phyloP scores from a whole-genome alignment of 2,329 filamentous ascomycete species.

The Leptographium flavum region DNA sequence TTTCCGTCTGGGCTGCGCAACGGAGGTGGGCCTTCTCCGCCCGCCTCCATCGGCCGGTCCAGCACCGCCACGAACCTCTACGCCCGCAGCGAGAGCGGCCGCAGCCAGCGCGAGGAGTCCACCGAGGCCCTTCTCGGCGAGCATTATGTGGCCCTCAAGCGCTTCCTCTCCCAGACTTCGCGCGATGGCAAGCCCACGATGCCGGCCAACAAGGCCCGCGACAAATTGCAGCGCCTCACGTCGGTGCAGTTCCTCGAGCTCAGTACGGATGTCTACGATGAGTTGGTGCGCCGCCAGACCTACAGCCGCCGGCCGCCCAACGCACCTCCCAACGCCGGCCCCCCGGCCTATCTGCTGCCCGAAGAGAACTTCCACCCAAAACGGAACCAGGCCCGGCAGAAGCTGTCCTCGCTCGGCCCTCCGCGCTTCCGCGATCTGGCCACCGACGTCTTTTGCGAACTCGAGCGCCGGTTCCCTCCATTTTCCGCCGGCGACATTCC shows the following conservation, averaged over 20 bases:
- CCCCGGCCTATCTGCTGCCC: slow-evolving; percentile 67
- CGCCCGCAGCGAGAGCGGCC: slow-evolving; percentile 50
- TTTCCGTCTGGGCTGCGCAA: slow-evolving; percentile 42
- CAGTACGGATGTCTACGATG: slow-evolving; percentile 94
- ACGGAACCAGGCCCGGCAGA: slow-evolving; percentile 92
- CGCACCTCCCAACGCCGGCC: slow-evolving; percentile 31
- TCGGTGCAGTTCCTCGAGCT: slow-evolving; percentile 92
- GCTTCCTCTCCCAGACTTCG: slow-evolving; percentile 55
- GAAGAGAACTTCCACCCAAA: slow-evolving; percentile 89
- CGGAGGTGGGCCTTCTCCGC: slow-evolving; percentile 61
- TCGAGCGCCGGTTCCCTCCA: slow-evolving; percentile 77
- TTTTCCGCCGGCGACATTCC: slow-evolving; percentile 59
- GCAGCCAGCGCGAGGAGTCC: slow-evolving; percentile 42
- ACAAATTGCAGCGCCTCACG: slow-evolving; percentile 84
- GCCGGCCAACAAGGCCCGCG: slow-evolving; percentile 76
- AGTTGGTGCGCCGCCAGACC: slow-evolving; percentile 75
- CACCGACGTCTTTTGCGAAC: slow-evolving; percentile 89
- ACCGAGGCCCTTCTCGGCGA: slow-evolving; percentile 52
- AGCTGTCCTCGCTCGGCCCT: slow-evolving; percentile 76
- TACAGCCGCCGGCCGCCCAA: slow-evolving; percentile 39
- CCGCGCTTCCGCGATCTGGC: slow-evolving; percentile 82
- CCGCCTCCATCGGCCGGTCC: slow-evolving; percentile 73
- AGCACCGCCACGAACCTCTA: slow-evolving; percentile 66
- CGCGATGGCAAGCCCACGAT: slow-evolving; percentile 62
- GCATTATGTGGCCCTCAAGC: slow-evolving; percentile 69